Evolutionary conservation across 1,284 basidiomycete genomes (phyloP), one percentile per base, ranked within the genome.

Genomic region (Cryptococcus hybrid): DNA sequence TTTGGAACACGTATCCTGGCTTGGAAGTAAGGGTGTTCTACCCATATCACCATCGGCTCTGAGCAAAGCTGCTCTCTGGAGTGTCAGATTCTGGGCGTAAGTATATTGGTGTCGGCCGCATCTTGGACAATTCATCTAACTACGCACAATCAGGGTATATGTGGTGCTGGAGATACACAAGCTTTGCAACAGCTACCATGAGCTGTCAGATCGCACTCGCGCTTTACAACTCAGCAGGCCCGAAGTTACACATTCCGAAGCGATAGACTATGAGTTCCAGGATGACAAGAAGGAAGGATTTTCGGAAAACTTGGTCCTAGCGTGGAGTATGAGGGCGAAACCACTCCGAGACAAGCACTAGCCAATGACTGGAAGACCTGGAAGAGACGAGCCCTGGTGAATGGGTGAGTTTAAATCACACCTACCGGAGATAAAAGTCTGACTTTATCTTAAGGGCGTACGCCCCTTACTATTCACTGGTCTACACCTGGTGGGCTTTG

Each of bases 61-160:
- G n/a, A 57, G 55, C 7, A 57, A 47, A 30, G 64, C 68, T 35
- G 57, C 57, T 13, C 55, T 69, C 2, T 75, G 71, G 71, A 69
- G 69, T 52, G 69, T 71, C 46, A 54, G 75, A 37, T 73, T 71
- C 54, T 78, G 77, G 77, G 73, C 74, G 74, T 76, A 51, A 73
- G 74, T 72, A n/a, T 30, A 13, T 36, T 54, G 13, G 35, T 15
- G 15, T 47, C 18, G 8, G 38, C 12, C 36, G 7, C 42, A 7
- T 24, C 8, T 49, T 13, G 38, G 4, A 30, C 44, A 3, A 37
- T 57, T 40, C 50, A 48, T 42, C 37, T 45, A 12, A 18, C 18
- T 18, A 35, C 24, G 30, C 36, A 0, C 7, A 15, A 9, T 18
- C 50, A 76, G 74, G 13, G 36, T 73, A 18, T 75, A 77, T 62